Conservation (phyloP, 2,329 filamentous ascomycete genomes). For the Zymoseptoria pseudotritici region DNA sequence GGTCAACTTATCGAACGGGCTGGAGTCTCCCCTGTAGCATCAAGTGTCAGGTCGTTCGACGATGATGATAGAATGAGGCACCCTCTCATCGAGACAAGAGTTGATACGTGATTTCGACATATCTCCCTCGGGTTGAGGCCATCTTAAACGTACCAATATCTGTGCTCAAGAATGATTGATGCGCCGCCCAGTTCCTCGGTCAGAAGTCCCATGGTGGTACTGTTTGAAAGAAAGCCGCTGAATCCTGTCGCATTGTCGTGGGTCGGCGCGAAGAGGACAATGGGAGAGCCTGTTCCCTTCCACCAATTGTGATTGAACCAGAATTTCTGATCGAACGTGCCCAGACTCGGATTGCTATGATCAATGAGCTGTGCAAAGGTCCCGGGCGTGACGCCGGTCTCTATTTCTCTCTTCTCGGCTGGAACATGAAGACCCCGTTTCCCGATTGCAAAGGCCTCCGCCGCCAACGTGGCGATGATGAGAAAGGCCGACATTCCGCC, state of each 20-base stretch:
- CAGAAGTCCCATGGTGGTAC: constrained; percentile 43
- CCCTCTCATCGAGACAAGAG: too few species aligned
- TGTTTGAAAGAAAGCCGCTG: constrained; percentile 44
- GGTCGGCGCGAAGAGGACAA: constrained; percentile 39
- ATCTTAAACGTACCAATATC: constrained; percentile 16
- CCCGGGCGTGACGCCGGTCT: constrained; percentile 3
- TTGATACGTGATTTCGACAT: too few species aligned
- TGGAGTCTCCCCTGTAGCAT: constrained; percentile 45
- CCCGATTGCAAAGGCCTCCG: not conserved
- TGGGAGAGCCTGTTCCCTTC: constrained; percentile 47
- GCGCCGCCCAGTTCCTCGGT: constrained; percentile 50
- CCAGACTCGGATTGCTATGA: constrained; percentile 48
- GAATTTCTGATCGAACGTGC: constrained; percentile 49
- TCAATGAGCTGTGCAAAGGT: constrained; percentile 53
- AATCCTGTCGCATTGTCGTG: constrained; percentile 45
- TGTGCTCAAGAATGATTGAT: constrained; percentile 50
- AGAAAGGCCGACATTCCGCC: not conserved
- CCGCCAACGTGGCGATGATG: not conserved
- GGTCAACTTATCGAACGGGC: constrained; percentile 45
- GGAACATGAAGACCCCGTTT: not conserved
- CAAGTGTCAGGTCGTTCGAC: not conserved
- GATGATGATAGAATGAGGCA: not conserved
- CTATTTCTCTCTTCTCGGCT: not conserved
- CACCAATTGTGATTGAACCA: constrained; percentile 47
- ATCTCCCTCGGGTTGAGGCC: too few species aligned